Percentiles rank a stretch among this genome's conserved stretches.
phyloP scores from a whole-genome alignment of 306 rosid species.

The Casuarina equisetifolia region DNA sequence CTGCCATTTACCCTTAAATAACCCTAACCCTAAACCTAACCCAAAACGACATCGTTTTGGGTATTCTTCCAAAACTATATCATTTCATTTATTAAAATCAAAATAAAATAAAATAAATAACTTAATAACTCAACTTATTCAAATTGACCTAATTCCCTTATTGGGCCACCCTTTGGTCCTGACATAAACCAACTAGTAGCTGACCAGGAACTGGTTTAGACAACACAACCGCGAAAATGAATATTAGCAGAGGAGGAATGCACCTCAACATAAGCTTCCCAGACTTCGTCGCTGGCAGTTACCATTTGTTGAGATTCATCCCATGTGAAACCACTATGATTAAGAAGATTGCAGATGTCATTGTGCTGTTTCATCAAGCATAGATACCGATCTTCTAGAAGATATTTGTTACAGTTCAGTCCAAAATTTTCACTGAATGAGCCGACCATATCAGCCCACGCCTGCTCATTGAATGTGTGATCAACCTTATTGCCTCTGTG shows the following conservation, averaged over 20 bases:
- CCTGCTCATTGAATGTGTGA: conserved; percentile 53
- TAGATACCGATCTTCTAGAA: conserved; percentile 52
- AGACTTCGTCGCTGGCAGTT: conserved; percentile 50
- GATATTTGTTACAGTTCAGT: conserved; percentile 44
- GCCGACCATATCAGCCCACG: conserved; percentile 52
- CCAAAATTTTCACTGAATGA: conserved; percentile 42
- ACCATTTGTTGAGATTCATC: conserved; percentile 59
- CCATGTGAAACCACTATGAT: conserved; percentile 53
- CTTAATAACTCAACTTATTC: too few species aligned
- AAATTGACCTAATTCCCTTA: too few species aligned
- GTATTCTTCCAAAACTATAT: too few species aligned
- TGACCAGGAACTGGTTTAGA: conserved; percentile 10
- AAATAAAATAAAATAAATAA: too few species aligned
- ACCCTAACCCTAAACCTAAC: too few species aligned
- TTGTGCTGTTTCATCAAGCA: conserved; percentile 55
- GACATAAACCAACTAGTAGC: background rate
- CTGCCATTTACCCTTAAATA: too few species aligned
- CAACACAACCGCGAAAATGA: background rate
- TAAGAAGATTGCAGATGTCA: conserved; percentile 50
- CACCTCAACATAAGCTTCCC: conserved; percentile 71
- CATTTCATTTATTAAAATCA: too few species aligned
- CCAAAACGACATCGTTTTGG: too few species aligned
- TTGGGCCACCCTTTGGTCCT: too few species aligned
- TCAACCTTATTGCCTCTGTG: conserved; percentile 43
- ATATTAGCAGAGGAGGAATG: conserved; percentile 20